Conservation (phyloP, 2,329 filamentous ascomycete species). For the Fusarium tuaranense region DNA sequence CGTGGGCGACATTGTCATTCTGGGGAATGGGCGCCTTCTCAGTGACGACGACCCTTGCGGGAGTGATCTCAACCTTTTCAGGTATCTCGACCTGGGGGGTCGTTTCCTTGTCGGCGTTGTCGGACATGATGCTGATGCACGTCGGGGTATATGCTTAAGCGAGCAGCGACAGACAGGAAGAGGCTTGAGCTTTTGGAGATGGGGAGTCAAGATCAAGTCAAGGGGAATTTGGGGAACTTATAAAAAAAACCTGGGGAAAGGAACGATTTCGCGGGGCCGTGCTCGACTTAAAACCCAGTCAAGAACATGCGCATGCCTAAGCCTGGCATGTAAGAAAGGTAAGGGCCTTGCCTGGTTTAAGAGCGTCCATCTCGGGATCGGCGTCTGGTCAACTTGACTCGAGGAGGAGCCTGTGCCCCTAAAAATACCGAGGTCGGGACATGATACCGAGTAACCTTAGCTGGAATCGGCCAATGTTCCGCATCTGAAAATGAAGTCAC, state of each 20-base stretch:
- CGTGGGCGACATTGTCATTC: constrained; percentile 97
- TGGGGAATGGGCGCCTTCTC: constrained; percentile 78
- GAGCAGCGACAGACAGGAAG: constrained; percentile 13
- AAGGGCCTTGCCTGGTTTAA: background rate
- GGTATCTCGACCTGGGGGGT: constrained; percentile 34
- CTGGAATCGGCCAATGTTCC: constrained; percentile 36
- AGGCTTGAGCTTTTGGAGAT: background rate
- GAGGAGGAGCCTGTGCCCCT: constrained; percentile 12
- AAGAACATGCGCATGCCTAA: constrained; percentile 4
- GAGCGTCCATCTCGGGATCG: constrained; percentile 28
- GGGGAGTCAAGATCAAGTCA: background rate
- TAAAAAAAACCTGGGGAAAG: constrained; percentile 32
- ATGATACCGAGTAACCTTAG: constrained; percentile 34
- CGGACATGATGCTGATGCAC: constrained; percentile 30
- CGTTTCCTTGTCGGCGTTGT: constrained; percentile 36
- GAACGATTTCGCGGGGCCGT: constrained; percentile 29
- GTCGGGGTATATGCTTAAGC: constrained; percentile 20
- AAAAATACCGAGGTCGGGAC: constrained; percentile 40
- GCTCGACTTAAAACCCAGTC: constrained; percentile 28
- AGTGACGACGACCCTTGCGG: constrained; percentile 24
- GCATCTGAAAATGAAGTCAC: constrained; percentile 45
- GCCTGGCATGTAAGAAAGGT: background rate
- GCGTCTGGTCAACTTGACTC: constrained; percentile 23
- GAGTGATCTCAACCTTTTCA: constrained; percentile 36
- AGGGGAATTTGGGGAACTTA: constrained; percentile 24